Evolutionary conservation across 768 basidiomycete genomes (phyloP).

Genomic region (Termitomyces sp.): DNA sequence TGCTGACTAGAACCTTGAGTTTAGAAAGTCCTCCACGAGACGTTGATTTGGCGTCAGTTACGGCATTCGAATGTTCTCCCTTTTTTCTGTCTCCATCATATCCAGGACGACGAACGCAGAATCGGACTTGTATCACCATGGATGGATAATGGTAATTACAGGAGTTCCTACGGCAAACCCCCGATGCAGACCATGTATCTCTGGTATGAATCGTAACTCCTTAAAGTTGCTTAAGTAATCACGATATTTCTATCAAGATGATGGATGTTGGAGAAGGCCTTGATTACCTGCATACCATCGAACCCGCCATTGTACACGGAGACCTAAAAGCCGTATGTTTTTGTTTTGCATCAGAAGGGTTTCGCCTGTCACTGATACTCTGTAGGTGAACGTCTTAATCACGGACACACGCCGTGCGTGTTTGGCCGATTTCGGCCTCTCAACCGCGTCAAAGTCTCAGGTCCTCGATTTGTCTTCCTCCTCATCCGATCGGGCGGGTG

Average conservation of each 20-base stretch:
- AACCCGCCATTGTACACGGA: conserved; percentile 15
- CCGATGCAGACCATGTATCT: conserved; percentile 7
- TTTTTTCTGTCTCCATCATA: conserved; percentile 9
- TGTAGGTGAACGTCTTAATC: conserved; percentile 17
- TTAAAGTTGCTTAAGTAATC: neutral
- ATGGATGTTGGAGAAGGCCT: conserved; percentile 12
- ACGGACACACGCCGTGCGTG: conserved; percentile 12
- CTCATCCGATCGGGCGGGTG: conserved; percentile 5
- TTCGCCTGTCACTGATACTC: neutral
- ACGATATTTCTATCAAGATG: conserved; percentile 1
- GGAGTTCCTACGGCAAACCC: neutral
- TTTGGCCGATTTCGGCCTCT: conserved; percentile 18
- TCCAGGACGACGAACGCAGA: conserved; percentile 8
- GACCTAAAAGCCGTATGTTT: conserved; percentile 13
- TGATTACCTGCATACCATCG: conserved; percentile 9
- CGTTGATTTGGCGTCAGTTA: too few species aligned
- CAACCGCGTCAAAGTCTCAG: conserved; percentile 14
- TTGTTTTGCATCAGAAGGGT: neutral
- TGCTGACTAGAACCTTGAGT: too few species aligned
- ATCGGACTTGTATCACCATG: conserved; percentile 15
- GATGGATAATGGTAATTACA: conserved; percentile 14
- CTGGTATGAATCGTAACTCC: conserved; percentile 4
- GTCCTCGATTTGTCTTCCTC: conserved; percentile 8
- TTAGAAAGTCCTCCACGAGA: too few species aligned
- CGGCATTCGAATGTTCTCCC: too few species aligned